Conservation (phyloP, 345 rosid genomes). For the Mercurialis annua region DNA sequence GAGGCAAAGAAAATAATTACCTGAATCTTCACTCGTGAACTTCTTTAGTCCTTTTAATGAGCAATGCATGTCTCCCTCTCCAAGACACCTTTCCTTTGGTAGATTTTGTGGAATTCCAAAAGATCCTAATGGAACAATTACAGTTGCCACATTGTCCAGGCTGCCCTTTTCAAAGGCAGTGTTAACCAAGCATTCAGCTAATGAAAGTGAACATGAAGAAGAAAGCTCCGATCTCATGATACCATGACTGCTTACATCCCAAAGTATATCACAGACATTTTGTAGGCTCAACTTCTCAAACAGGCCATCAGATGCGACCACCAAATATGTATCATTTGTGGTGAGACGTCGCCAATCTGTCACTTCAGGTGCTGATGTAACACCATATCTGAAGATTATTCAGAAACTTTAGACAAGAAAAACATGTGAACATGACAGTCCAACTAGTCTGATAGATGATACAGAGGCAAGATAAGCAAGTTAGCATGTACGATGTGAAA, state of each 20-base stretch:
- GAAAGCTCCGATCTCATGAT: slow-evolving; percentile 38
- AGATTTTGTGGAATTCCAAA: slow-evolving; percentile 39
- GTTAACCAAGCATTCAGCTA: slow-evolving; percentile 79
- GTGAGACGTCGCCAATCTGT: slow-evolving; percentile 70
- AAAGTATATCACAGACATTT: slow-evolving; percentile 74
- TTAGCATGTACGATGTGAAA: not conserved
- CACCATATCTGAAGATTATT: slow-evolving; percentile 60
- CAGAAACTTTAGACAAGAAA: not conserved
- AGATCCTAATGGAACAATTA: slow-evolving; percentile 68
- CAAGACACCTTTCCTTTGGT: slow-evolving; percentile 33
- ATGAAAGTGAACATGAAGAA: slow-evolving; percentile 61
- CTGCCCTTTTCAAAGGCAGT: slow-evolving; percentile 76
- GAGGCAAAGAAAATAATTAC: slow-evolving; percentile 38
- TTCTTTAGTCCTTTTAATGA: slow-evolving; percentile 32
- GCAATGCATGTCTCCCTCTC: slow-evolving; percentile 33
- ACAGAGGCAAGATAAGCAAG: slow-evolving; percentile 6
- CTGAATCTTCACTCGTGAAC: slow-evolving; percentile 36
- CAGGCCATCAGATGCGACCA: slow-evolving; percentile 93
- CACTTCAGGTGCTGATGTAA: slow-evolving; percentile 86
- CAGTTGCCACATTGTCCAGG: slow-evolving; percentile 79
- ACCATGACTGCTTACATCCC: slow-evolving; percentile 51
- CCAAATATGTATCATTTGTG: slow-evolving; percentile 74
- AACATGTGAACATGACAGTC: not conserved
- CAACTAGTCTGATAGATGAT: not conserved
- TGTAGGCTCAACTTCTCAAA: slow-evolving; percentile 75